Evolutionary conservation across 140 eudicot species (phyloP).

Genomic region (Cichorium intybus): DNA sequence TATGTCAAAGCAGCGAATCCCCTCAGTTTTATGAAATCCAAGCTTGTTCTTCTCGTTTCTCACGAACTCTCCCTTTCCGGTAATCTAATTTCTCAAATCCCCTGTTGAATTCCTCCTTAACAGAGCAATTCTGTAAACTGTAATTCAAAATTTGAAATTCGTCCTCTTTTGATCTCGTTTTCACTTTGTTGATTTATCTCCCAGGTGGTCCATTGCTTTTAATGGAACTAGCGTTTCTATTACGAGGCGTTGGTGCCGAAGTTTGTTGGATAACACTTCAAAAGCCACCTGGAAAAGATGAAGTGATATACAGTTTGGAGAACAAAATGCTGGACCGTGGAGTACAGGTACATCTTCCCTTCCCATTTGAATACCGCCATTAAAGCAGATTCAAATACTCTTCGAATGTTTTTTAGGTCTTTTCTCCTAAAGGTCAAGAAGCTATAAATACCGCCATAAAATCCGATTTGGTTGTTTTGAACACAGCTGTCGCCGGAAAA

Average conservation of each 20-base stretch:
- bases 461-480: conserved; percentile 86
- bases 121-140: too few species aligned
- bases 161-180: not conserved
- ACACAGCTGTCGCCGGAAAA: conserved; percentile 99
- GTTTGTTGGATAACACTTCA: conserved; percentile 93
- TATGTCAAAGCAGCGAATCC: conserved; percentile 44
- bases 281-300: conserved; percentile 67
- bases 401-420: conserved; percentile 37
- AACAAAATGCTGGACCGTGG: conserved; percentile 84
- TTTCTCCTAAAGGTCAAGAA: conserved; percentile 79
- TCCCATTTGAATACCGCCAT: not conserved
- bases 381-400: too few species aligned
- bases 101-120: not conserved
- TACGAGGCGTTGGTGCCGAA: conserved; percentile 80
- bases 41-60: conserved; percentile 84
- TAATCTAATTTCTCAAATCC: too few species aligned
- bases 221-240: conserved; percentile 90
- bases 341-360: conserved; percentile 57
- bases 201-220: conserved; percentile 92
- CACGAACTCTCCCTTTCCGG: conserved; percentile 99
- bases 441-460: conserved; percentile 79
- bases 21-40: conserved; percentile 85
- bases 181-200: not conserved
- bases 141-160: not conserved
- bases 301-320: conserved; percentile 71